Evolutionary conservation across 2,329 filamentous ascomycete genomes (phyloP), one percentile per base, ranked within the genome.

Genomic region (Zalaria obscura): DNA sequence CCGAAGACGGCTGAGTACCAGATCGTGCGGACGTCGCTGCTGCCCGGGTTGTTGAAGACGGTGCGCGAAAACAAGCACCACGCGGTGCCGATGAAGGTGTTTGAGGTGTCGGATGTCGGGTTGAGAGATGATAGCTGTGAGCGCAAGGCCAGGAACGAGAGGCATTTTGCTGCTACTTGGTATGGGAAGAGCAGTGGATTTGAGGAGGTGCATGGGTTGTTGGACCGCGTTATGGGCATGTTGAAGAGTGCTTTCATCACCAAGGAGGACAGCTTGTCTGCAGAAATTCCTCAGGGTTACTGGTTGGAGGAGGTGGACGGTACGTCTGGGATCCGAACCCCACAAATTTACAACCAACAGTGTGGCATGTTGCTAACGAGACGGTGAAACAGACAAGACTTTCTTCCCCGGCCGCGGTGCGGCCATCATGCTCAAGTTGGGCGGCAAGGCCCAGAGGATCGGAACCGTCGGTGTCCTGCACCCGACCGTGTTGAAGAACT

Each of bases 141-240:
- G 72, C 78, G 91, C 49, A 86, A 87, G 68, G 83, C 79, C 52
- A 77, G 86, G 51, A 98, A 98, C 61, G 85, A 95, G 70, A 73
- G 89, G 42, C 89, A 93, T 66, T 96, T 94, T 60, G 86, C 85
- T n/a, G 91, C 88, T 6, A 88, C 87, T 1, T 94, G 83, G 75
- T 95, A 89, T 64, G 88, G 88, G 56, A 94, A 91, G 72, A 85
- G 79, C 3, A 87, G 81, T 52, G 91, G 93, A 35, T 98, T 98
- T 62, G 91, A 98, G 65, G 70, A 93, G 48, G 86, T 98, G 3
- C 93, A 98, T 64, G 91, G 91, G 44, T 72, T 98, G 50, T 69
- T 98, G 35, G 91, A 98, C 63, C 80, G 91, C 40, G 67, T 96
- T 47, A 81, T 98, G 74, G 68, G 84, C 46, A 96, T 96, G 89